Conservation (phyloP, 2,329 filamentous ascomycete species). For the Diaporthe batatas region DNA sequence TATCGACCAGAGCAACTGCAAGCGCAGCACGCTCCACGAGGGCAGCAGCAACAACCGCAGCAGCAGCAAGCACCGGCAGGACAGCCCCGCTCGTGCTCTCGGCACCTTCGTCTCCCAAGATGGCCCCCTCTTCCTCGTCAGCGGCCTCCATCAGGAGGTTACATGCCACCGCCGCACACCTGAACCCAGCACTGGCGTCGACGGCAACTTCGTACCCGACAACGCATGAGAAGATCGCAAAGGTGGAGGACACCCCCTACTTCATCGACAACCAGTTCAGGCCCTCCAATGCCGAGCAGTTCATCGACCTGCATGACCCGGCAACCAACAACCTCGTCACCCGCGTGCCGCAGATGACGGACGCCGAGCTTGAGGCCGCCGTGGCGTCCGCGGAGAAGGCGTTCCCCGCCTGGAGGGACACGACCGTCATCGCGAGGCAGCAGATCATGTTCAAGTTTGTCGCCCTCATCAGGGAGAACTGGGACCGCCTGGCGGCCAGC, state of each 20-base stretch:
- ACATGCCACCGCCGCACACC: constrained; percentile 69
- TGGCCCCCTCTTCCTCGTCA: constrained; percentile 46
- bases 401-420: constrained; percentile 80
- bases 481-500: constrained; percentile 85
- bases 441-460: constrained; percentile 92
- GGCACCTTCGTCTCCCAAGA: constrained; percentile 45
- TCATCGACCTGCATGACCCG: constrained; percentile 85
- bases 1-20: constrained; percentile 56
- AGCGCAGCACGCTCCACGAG: constrained; percentile 53
- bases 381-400: constrained; percentile 83
- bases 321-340: constrained; percentile 90
- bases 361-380: constrained; percentile 80
- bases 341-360: constrained; percentile 84
- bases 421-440: constrained; percentile 80
- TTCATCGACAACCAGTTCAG: constrained; percentile 87
- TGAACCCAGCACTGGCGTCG: constrained; percentile 67
- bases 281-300: constrained; percentile 75
- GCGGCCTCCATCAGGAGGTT: constrained; percentile 64
- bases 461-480: constrained; percentile 83
- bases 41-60: constrained; percentile 45
- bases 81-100: constrained; percentile 43
- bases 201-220: constrained; percentile 75
- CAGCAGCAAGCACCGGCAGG: constrained; percentile 44
- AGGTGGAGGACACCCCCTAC: constrained; percentile 80
- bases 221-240: constrained; percentile 77